Evolutionary conservation across 768 basidiomycete genomes (phyloP).

Genomic region (Amyloporia xantha): DNA sequence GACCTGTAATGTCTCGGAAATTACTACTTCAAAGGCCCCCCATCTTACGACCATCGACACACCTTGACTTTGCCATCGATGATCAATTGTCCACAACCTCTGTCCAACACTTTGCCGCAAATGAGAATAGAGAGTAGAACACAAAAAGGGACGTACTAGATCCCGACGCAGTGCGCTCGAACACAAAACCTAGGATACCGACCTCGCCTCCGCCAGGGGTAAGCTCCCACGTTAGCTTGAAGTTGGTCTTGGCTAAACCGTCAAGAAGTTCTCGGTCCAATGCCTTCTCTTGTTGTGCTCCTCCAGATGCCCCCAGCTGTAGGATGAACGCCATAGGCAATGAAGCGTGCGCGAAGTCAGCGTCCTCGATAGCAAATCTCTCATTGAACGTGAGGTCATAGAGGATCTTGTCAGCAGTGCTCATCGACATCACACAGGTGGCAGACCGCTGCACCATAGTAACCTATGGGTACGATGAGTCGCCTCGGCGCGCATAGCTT

Average conservation of each 20-base stretch:
- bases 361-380: constrained; percentile 18
- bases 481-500: too few species aligned
- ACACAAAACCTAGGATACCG: not conserved
- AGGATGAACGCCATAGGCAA: not conserved
- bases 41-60: not conserved
- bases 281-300: not conserved
- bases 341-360: constrained; percentile 16
- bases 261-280: constrained; percentile 6
- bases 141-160: not conserved
- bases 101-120: constrained; percentile 6
- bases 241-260: constrained; percentile 1
- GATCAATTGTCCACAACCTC: constrained; percentile 17
- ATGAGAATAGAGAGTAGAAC: not conserved
- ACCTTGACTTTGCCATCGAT: constrained; percentile 14
- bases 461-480: constrained; percentile 21
- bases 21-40: not conserved
- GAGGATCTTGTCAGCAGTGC: not conserved
- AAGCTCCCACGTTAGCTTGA: constrained; percentile 3
- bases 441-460: constrained; percentile 39
- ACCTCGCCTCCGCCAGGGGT: not conserved
- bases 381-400: not conserved
- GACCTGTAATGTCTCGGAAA: not conserved
- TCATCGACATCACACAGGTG: constrained; percentile 25
- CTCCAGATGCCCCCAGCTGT: not conserved
- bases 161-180: not conserved